Evolutionary conservation across 1,284 basidiomycete species (phyloP).

Genomic region (Flammula alnicola): DNA sequence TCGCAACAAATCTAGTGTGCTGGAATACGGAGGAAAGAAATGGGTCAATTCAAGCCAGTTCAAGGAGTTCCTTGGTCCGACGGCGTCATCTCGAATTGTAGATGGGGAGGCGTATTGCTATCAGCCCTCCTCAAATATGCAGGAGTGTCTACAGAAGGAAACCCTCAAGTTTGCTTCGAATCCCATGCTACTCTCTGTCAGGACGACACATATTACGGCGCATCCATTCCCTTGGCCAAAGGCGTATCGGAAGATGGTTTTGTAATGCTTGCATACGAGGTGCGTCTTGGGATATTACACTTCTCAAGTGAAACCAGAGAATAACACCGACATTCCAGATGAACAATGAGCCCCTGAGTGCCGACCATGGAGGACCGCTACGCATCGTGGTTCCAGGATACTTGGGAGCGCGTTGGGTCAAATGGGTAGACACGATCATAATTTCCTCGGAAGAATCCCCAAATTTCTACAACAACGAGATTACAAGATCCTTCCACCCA

Average conservation of each 20-base stretch:
- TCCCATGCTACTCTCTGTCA: slow-evolving; percentile 66
- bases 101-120: slow-evolving; percentile 62
- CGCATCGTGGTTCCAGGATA: slow-evolving; percentile 73
- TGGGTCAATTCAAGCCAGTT: slow-evolving; percentile 61
- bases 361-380: slow-evolving; percentile 74
- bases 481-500: slow-evolving; percentile 67
- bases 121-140: slow-evolving; percentile 55
- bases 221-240: slow-evolving; percentile 57
- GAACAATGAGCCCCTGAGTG: slow-evolving; percentile 63
- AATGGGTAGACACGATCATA: slow-evolving; percentile 72
- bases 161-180: slow-evolving; percentile 60
- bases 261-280: slow-evolving; percentile 68
- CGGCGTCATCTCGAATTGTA: slow-evolving; percentile 65
- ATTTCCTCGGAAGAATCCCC: slow-evolving; percentile 58
- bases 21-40: slow-evolving; percentile 68
- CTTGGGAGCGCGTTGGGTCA: slow-evolving; percentile 77
- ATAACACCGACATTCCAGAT: slow-evolving; percentile 47
- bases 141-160: slow-evolving; percentile 39
- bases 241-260: slow-evolving; percentile 52
- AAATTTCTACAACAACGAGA: slow-evolving; percentile 71
- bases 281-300: slow-evolving; percentile 28
- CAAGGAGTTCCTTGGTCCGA: slow-evolving; percentile 63
- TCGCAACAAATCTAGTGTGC: no score
- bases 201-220: slow-evolving; percentile 64
- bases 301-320: neutral